Percentiles rank a stretch among this genome's conserved stretches.
Conservation (phyloP, 2,329 filamentous ascomycete species). For the Aspergillus tanneri region DNA sequence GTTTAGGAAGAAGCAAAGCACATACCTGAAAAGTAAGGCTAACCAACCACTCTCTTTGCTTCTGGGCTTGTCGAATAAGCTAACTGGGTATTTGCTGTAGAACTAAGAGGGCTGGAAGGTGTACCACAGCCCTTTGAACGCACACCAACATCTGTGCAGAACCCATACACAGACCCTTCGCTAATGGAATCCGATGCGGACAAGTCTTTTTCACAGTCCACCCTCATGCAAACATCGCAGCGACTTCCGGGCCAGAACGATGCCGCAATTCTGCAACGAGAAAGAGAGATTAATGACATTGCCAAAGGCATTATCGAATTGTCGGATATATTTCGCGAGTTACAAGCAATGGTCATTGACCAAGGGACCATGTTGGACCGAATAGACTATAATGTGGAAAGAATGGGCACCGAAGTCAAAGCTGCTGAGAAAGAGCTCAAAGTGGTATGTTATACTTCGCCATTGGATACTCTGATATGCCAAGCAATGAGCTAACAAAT, state of each 20-base stretch:
- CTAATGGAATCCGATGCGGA: conserved; percentile 92
- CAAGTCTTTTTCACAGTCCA: conserved; percentile 84
- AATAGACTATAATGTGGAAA: conserved; percentile 97
- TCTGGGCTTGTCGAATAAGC: conserved; percentile 4
- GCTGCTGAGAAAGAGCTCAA: conserved; percentile 88
- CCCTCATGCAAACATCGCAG: conserved; percentile 74
- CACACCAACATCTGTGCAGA: conserved; percentile 53
- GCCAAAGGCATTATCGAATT: conserved; percentile 97
- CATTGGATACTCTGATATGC: not conserved
- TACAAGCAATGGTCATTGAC: conserved; percentile 93
- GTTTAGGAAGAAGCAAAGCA: conserved; percentile 96
- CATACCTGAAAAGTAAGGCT: conserved; percentile 81
- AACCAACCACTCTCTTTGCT: not conserved
- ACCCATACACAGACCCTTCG: conserved; percentile 78
- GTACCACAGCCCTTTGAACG: conserved; percentile 54
- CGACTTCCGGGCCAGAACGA: conserved; percentile 65
- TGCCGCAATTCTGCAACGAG: conserved; percentile 80
- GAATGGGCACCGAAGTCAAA: conserved; percentile 91
- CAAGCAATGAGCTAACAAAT: conserved; percentile 3
- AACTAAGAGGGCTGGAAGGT: conserved; percentile 71
- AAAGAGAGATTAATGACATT: conserved; percentile 96
- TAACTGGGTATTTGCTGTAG: conserved; percentile 44
- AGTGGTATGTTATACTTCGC: conserved; percentile 52
- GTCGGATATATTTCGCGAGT: conserved; percentile 91
- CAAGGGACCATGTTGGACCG: conserved; percentile 88